A percentile compares a stretch with the other conserved stretches of the same genome.
Evolutionary conservation across 2,329 filamentous ascomycete species (phyloP).

Genomic region (Mycocentrospora acerina): DNA sequence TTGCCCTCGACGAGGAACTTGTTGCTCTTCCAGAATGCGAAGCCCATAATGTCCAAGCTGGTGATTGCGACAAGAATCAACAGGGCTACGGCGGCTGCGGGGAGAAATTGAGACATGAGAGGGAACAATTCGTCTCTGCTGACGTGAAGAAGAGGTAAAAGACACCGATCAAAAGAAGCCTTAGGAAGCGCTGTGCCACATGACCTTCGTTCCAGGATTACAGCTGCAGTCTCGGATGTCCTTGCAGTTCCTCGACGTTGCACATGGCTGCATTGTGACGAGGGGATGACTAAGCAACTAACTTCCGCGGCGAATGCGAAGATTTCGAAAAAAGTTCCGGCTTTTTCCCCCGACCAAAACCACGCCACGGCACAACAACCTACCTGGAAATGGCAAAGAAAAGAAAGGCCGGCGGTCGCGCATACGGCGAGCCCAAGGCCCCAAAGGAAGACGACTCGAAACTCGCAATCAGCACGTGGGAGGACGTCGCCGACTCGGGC

Average conservation of each 20-base stretch:
- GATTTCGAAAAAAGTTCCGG: constrained; percentile 32
- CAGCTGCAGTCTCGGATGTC: background rate
- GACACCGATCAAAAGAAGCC: background rate
- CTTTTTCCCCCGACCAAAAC: constrained; percentile 5
- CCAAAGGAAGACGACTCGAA: constrained; percentile 51
- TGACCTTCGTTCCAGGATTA: no score
- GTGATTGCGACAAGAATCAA: constrained; percentile 40
- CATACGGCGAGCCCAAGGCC: constrained; percentile 38
- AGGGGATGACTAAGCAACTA: background rate
- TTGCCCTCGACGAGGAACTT: constrained; percentile 83
- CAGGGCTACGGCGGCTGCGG: constrained; percentile 39
- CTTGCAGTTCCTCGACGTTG: constrained; percentile 1
- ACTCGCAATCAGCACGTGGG: constrained; percentile 62
- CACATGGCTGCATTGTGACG: no score
- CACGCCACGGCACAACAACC: constrained; percentile 6
- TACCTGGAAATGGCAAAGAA: constrained; percentile 53
- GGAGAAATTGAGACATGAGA: constrained; percentile 40
- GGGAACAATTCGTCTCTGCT: constrained; percentile 27
- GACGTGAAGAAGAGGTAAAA: background rate
- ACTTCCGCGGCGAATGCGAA: constrained; percentile 34
- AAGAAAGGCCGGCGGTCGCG: constrained; percentile 66
- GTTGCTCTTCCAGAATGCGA: constrained; percentile 64
- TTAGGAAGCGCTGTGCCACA: constrained; percentile 7
- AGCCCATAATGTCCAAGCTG: constrained; percentile 61
- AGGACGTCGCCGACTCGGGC: constrained; percentile 89